phyloP scores from a whole-genome alignment of 2,329 filamentous ascomycete genomes.

The Aspergillus hiratsukae region DNA sequence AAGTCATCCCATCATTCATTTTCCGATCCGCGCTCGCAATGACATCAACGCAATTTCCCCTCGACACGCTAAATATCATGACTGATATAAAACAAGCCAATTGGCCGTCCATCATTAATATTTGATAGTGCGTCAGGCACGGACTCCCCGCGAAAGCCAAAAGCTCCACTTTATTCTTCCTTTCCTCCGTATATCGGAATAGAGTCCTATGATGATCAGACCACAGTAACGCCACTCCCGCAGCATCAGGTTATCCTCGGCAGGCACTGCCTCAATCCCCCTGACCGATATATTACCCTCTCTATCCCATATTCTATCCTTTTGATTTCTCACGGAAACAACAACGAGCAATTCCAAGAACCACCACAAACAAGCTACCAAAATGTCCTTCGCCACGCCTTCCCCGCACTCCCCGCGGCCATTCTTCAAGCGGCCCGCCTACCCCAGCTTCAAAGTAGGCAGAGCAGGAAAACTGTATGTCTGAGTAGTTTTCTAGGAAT shows the following conservation, averaged over 20 bases:
- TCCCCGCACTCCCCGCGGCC: conserved; percentile 4
- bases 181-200: neutral
- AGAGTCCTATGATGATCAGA: neutral
- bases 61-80: neutral
- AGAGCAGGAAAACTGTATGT: conserved; percentile 9
- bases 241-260: neutral
- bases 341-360: neutral
- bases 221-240: neutral
- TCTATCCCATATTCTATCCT: neutral
- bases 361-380: neutral
- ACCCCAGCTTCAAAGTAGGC: neutral
- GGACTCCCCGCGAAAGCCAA: neutral
- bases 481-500: neutral
- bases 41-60: too few relatives aligned
- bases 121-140: neutral
- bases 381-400: conserved; percentile 8
- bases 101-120: neutral
- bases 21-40: neutral
- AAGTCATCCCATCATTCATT: neutral
- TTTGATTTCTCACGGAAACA: neutral
- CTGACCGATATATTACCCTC: neutral
- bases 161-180: neutral
- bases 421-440: conserved; percentile 9
- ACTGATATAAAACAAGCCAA: neutral
- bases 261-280: neutral